phyloP scores from a whole-genome alignment of 225 moss, liverwort and hornwort species.

The Sphagnum tenellum region DNA sequence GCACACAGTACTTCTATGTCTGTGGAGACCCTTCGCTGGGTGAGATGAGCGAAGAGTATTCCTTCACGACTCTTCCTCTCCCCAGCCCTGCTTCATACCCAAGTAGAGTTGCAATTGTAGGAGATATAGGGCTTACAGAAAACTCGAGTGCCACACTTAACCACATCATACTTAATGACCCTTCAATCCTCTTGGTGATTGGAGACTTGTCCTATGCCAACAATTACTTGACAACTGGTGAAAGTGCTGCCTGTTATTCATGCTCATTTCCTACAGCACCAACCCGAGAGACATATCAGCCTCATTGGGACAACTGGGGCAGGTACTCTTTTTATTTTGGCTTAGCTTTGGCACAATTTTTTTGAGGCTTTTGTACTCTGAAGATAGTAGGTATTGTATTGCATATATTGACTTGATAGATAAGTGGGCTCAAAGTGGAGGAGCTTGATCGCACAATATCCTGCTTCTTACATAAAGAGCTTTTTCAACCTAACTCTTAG shows the following conservation, averaged over 20 bases:
- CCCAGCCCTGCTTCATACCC: slow-evolving; percentile 45
- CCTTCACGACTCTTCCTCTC: slow-evolving; percentile 41
- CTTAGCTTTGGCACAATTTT: no score
- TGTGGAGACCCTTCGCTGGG: slow-evolving; percentile 49
- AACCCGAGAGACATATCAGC: slow-evolving; percentile 65
- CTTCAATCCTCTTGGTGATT: slow-evolving; percentile 46
- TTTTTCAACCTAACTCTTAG: no score
- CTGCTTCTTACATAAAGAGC: no score
- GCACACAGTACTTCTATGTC: slow-evolving; percentile 37
- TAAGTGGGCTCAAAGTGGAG: no score
- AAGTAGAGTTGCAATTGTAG: slow-evolving; percentile 58
- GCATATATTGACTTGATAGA: no score
- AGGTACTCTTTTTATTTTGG: slow-evolving; percentile 17
- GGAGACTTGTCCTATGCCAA: slow-evolving; percentile 77
- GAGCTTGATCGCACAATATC: no score
- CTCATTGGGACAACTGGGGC: slow-evolving; percentile 85
- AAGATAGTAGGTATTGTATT: no score
- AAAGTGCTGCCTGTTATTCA: slow-evolving; percentile 50
- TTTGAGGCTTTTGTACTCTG: no score
- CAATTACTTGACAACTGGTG: slow-evolving; percentile 66
- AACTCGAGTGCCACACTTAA: slow-evolving; percentile 60
- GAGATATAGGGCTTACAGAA: slow-evolving; percentile 64
- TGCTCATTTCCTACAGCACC: slow-evolving; percentile 60
- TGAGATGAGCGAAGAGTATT: slow-evolving; percentile 38
- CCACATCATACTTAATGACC: slow-evolving; percentile 55